Base-by-base conservation (phyloP, 495 filamentous ascomycete genomes). In the Glonium stellatum region DNA sequence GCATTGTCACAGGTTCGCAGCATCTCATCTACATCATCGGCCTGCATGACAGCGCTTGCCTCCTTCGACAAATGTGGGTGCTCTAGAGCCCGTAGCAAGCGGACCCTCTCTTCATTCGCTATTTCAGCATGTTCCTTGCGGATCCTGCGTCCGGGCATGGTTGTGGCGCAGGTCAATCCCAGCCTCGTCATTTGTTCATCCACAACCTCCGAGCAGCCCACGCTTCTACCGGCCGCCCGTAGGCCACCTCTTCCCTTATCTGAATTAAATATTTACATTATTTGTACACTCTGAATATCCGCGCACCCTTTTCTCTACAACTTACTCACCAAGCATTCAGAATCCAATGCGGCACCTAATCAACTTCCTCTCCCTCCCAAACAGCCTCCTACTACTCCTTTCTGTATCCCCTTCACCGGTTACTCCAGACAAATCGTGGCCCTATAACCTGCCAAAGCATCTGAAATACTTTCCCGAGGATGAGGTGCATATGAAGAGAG, bases 341-440 rank as follows among this genome's bases (percentile, higher is more conserved):
- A 44, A 44, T 57, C 25, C 48, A 31, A 61, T 61, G 59, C 37
- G 21, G 48, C 21, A 49, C 27, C 25, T 50, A 25, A 15, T 18
- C 46, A 69, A 65, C 22, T 63, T 80, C 37, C 67, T 77, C 19
- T 62, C 60, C 34, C 75, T 81, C 10, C 79, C 81, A n/a, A 64
- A 75, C 23, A 74, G 79, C 11, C 68, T 81, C 58, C 72, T 80
- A 67, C 69, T 79, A 31, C 76, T 83, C 37, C 64, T 82, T 35
- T 15, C 48, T 9, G 13, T 53, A 15, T 66, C 19, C 56, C 54
- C 47, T 31, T 27, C 49, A 0, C 56, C 31, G 4, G 56, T 54
- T 55, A 55, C 69, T 63, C 46, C 57, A 15, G 64, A 69, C 23
- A 23, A 19, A 50, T 55, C 51, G 65, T 73, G 69, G 73, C 69